These are phyloP conservation scores for Pleurotus ostreatus DNA, from an alignment of 768 basidiomycete species.

Conservation along the genomic window DNA sequence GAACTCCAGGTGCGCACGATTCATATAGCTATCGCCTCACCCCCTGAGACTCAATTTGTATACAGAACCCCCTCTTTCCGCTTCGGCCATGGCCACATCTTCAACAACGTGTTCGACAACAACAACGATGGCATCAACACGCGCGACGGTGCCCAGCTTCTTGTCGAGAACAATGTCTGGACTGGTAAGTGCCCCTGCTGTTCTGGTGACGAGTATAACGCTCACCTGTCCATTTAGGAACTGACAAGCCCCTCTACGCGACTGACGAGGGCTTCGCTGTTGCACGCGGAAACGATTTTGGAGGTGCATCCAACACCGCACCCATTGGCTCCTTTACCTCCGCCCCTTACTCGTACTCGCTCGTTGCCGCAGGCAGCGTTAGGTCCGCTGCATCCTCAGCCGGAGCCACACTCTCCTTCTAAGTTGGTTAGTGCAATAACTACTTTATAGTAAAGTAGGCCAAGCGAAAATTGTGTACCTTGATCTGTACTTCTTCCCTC, in stretches of 20 bases:
- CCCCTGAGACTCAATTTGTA: not conserved
- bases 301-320: conserved; percentile 27
- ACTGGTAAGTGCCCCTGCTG: conserved; percentile 19
- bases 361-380: conserved; percentile 23
- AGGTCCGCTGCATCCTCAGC: conserved; percentile 22
- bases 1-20: not conserved
- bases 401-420: conserved; percentile 29
- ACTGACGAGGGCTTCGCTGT: conserved; percentile 39
- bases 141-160: conserved; percentile 33
- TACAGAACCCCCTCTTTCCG: conserved; percentile 43
- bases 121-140: conserved; percentile 25
- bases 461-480: not conserved
- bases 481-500: not conserved
- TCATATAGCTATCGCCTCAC: not conserved
- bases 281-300: conserved; percentile 32
- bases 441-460: no score
- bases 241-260: conserved; percentile 35
- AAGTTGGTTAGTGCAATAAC: not conserved
- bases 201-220: not conserved
- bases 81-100: conserved; percentile 43
- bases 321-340: conserved; percentile 26
- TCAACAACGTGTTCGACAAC: conserved; percentile 39
- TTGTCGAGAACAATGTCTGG: conserved; percentile 46
- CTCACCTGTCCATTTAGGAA: conserved; percentile 14
- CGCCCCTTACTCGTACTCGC: conserved; percentile 29